Base-by-base conservation (phyloP, 805 yeast genomes). In the Barnettozyma populi region DNA sequence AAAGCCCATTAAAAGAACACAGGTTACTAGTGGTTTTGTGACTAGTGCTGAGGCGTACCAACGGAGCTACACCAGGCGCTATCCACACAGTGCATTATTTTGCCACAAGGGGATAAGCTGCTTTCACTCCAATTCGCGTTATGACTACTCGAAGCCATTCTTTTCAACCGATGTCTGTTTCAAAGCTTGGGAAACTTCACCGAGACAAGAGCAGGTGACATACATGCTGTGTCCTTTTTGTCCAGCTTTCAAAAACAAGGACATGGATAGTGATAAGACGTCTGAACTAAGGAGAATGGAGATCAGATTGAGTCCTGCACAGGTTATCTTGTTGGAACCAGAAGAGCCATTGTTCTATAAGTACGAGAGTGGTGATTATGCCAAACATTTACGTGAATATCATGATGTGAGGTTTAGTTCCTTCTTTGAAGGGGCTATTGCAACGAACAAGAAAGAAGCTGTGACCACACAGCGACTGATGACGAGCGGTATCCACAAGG, bases 161-260 rank as follows among this genome's bases (percentile, higher is more conserved):
- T 39, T 39, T 16, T n/a, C 42, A 14, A 25, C 23, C 31, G 42
- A 39, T 20, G 32, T 39, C n/a, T 16, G 34, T 9, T 20, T 39
- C 13, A 39, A 25, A 4, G 42, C 23, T 24, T 14, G 34, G 20
- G 32, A 24, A 19, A 16, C 18, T 4, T 27, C 20, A 14, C 21
- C 32, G 14, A 25, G 34, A 16, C 10, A 16, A 34, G 34, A 16
- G 8, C 29, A 39, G 31, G 42, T 24, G 31, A 25, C 32, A 3
- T 39, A 39, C 21, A 24, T 39, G 21, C 42, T 39, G 16, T 39
- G 42, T 16, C 42, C 42, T 8, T 39, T 39, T 27, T 39, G 42
- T 13, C 42, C 42, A 14, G 42, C 42, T 2, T 39, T 39, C 21
- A 27, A 39, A 23, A 39, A 39, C 42, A n/a, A 39, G 19, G 21